A percentile compares a stretch with the other conserved stretches of the same genome.
Conservation (phyloP, 495 filamentous ascomycete species). For the Podospora comata region DNA sequence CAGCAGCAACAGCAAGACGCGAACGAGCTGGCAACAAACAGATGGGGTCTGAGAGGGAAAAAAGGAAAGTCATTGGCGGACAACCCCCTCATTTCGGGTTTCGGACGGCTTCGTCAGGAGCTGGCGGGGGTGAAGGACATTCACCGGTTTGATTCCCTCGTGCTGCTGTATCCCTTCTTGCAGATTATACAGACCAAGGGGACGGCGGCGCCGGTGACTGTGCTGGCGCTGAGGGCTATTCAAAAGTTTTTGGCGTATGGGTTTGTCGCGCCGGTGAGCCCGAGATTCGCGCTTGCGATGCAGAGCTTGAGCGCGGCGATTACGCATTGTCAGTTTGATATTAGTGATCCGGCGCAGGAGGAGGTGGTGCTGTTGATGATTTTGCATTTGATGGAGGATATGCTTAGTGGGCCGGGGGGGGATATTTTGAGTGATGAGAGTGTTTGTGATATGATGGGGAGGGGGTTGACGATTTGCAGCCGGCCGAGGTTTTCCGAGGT, state of each 20-base stretch:
- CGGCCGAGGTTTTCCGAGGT: slow-evolving; percentile 89
- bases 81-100: slow-evolving; percentile 93
- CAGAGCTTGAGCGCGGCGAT: slow-evolving; percentile 90
- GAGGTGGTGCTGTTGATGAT: slow-evolving; percentile 94
- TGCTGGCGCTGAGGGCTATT: slow-evolving; percentile 89
- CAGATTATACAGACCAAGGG: slow-evolving; percentile 96
- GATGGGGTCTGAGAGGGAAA: slow-evolving; percentile 93
- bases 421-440: slow-evolving; percentile 92
- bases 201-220: slow-evolving; percentile 93
- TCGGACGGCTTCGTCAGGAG: slow-evolving; percentile 84
- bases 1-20: slow-evolving; percentile 33
- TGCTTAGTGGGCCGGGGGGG: slow-evolving; percentile 89
- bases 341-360: slow-evolving; percentile 88
- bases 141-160: slow-evolving; percentile 79
- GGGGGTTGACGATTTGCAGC: slow-evolving; percentile 94
- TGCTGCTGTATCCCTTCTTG: slow-evolving; percentile 90
- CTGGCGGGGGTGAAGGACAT: slow-evolving; percentile 93
- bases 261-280: slow-evolving; percentile 77
- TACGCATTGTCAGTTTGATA: slow-evolving; percentile 97
- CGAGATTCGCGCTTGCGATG: slow-evolving; percentile 85
- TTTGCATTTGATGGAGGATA: slow-evolving; percentile 94
- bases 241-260: slow-evolving; percentile 97
- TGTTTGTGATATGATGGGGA: slow-evolving; percentile 99
- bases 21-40: slow-evolving; percentile 48
- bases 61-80: slow-evolving; percentile 98